phyloP scores from a whole-genome alignment of 371 early-diverging fungal species.

The Actinomucor elegans region DNA sequence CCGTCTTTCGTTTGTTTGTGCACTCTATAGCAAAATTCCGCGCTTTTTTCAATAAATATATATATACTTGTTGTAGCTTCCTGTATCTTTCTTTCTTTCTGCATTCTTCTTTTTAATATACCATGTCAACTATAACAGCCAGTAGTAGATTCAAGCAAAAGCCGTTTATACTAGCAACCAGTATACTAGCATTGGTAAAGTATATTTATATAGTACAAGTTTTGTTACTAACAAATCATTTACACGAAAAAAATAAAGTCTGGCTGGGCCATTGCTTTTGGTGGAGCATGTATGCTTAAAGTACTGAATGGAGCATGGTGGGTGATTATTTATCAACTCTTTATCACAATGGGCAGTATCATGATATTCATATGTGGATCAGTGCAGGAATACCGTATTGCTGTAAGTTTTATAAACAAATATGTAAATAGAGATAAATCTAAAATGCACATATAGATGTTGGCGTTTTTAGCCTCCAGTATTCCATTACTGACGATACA shows the following conservation, averaged over 20 bases:
- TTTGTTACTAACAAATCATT: neutral
- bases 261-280: constrained; percentile 37
- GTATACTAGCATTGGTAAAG: constrained; percentile 31
- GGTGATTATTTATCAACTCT: constrained; percentile 39
- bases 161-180: constrained; percentile 29
- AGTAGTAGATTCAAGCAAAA: constrained; percentile 22
- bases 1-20: neutral
- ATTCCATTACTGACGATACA: constrained; percentile 45
- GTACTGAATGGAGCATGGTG: constrained; percentile 49
- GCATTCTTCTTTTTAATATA: neutral
- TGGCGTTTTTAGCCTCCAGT: constrained; percentile 38
- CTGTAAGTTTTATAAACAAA: constrained; percentile 20
- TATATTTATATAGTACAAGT: no score
- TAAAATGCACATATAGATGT: constrained; percentile 20
- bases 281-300: constrained; percentile 36
- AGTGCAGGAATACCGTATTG: constrained; percentile 31
- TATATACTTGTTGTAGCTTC: neutral
- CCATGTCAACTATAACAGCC: constrained; percentile 2
- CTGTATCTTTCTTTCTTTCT: neutral
- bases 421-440: neutral
- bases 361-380: constrained; percentile 24
- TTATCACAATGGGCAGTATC: constrained; percentile 21
- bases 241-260: constrained; percentile 20
- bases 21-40: constrained; percentile 3
- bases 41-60: constrained; percentile 2